Evolutionary conservation across 257 asterid genomes (phyloP), one percentile per base, ranked within the genome.

Genomic region (Gentiana dahurica): DNA sequence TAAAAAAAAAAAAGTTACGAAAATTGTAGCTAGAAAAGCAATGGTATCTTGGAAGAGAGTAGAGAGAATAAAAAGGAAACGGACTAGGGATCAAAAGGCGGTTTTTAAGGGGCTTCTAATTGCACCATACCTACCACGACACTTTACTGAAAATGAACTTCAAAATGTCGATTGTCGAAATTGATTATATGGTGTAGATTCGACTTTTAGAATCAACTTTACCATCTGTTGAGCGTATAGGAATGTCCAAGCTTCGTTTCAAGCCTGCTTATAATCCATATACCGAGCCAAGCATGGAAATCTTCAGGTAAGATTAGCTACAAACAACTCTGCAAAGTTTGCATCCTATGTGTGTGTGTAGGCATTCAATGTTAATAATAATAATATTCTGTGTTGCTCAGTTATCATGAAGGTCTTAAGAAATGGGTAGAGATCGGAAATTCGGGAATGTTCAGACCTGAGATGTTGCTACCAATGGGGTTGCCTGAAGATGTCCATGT

Each of bases 361-460:
- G 24, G 44, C 48, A 53, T 34, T 52, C 49, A 10, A 51, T 12
- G 37, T 54, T 12, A 3, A 34, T 13, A 41, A 24, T 24, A 24
- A 24, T 24, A 24, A 43, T 37, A 3, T 71, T 36, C 15, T 45
- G 48, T 33, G 34, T 65, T 68, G 33, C 36, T 33, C 73, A 92
- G 99, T 74, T 92, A 88, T 71, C 99, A 92, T 50, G 99, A 92
- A 78, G 97, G 95, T 61, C 71, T 83, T 53, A 65, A 81, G 77
- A 92, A 86, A 73, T 92, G 99, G 99, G 95, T 92, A 33, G 97
- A 92, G 79, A 70, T 92, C 55, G 97, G 98, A 65, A 92, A 92
- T 83, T 92, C 99, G 1, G 99, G 97, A 49, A 81, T 92, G 99
- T 92, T 91, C 68, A 83, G 98, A 76, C 98, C 98, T 24, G 98